Conservation (phyloP, 208 protist genomes). For the Angomonas deanei region DNA sequence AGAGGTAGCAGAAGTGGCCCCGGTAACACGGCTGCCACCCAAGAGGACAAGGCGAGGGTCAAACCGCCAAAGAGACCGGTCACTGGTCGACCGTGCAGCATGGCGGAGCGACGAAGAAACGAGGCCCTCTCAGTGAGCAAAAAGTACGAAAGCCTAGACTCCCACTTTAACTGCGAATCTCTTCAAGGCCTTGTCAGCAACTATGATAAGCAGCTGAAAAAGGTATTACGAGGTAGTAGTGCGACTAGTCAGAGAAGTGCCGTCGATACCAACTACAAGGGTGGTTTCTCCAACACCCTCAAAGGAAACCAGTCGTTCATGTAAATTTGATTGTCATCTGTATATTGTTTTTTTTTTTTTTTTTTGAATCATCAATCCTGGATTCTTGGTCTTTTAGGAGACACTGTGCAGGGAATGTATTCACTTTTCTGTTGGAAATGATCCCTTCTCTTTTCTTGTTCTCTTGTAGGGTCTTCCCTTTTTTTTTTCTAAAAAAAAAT, state of each 20-base stretch:
- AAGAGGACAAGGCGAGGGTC: too few relatives aligned
- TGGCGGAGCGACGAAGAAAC: background rate
- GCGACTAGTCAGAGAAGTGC: background rate
- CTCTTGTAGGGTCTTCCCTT: too few relatives aligned
- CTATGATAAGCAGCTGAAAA: conserved; percentile 3
- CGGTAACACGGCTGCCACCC: too few relatives aligned
- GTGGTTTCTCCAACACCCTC: too few relatives aligned
- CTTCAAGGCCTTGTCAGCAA: background rate
- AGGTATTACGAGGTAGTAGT: background rate
- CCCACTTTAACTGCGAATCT: background rate
- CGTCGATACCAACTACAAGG: too few relatives aligned
- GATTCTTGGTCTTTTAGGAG: background rate
- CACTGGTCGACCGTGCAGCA: background rate
- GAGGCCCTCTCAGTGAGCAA: background rate
- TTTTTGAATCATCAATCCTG: background rate
- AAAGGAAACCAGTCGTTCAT: background rate
- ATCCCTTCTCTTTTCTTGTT: too few relatives aligned
- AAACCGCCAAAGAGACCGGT: background rate
- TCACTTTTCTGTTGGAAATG: too few relatives aligned
- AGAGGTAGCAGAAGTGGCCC: too few relatives aligned
- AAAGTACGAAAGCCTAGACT: background rate
- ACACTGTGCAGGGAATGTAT: too few relatives aligned
- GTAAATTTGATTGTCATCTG: background rate
- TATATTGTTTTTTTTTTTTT: background rate
- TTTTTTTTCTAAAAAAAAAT: too few relatives aligned